Conservation (phyloP, 2,329 filamentous ascomycete genomes). For the Penicillium capsulatum region DNA sequence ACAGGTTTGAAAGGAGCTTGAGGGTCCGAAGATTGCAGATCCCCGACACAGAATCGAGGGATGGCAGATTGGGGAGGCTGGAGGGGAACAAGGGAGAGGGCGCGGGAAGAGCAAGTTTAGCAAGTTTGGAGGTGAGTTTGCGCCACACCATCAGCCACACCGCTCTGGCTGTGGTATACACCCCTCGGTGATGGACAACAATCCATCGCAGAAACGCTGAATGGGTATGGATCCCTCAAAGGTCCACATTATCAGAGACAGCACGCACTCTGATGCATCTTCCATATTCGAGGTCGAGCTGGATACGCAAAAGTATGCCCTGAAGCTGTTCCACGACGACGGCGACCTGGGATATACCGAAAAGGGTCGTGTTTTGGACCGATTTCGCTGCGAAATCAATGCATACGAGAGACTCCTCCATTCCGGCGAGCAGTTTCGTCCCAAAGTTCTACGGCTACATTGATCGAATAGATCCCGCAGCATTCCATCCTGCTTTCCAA, state of each 20-base stretch:
- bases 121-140: conserved; percentile 22
- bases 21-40: conserved; percentile 3
- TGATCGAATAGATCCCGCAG: conserved; percentile 14
- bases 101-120: conserved; percentile 25
- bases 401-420: conserved; percentile 17
- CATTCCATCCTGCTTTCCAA: conserved; percentile 16
- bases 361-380: conserved; percentile 21
- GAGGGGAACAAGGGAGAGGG: conserved; percentile 20
- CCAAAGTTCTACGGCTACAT: conserved; percentile 22
- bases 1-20: conserved; percentile 13
- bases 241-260: conserved; percentile 8
- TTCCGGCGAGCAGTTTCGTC: conserved; percentile 10
- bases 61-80: conserved; percentile 18
- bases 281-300: conserved; percentile 16
- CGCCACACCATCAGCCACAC: conserved; percentile 24
- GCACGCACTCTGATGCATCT: conserved; percentile 9
- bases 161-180: conserved; percentile 3
- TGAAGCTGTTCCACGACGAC: conserved; percentile 21
- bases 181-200: neutral
- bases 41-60: conserved; percentile 20
- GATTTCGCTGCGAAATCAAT: conserved; percentile 21
- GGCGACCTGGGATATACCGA: conserved; percentile 21
- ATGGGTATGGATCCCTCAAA: conserved; percentile 5
- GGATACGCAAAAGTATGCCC: conserved; percentile 9
- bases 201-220: neutral